These are phyloP conservation scores for Exophiala sideris DNA, from an alignment of 2,329 filamentous ascomycete species.

Conservation along the genomic window DNA sequence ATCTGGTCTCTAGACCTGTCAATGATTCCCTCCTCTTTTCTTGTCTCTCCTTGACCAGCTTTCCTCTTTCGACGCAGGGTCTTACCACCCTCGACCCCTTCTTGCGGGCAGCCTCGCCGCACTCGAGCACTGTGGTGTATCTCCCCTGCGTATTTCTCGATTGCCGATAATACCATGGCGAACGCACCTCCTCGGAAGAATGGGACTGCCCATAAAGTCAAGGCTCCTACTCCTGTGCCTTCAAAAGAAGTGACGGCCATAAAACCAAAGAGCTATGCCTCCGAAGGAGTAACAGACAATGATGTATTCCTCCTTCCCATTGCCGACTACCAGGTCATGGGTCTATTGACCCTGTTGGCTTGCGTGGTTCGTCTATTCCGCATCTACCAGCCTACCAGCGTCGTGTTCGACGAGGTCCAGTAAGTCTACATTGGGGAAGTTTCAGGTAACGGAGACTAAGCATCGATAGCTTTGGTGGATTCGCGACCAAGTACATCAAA, in stretches of 20 bases:
- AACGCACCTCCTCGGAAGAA: slow-evolving; percentile 10
- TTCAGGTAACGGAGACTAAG: slow-evolving; percentile 2
- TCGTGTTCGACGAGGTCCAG: slow-evolving; percentile 99
- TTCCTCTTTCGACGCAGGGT: slow-evolving; percentile 8
- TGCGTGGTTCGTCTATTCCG: slow-evolving; percentile 82
- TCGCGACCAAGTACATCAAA: slow-evolving; percentile 99
- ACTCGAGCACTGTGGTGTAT: background rate
- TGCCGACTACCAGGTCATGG: slow-evolving; percentile 77
- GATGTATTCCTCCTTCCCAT: slow-evolving; percentile 84
- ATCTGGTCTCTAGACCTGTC: slow-evolving; percentile 33
- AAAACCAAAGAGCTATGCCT: slow-evolving; percentile 42
- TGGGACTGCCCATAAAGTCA: slow-evolving; percentile 9
- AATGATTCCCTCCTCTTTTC: slow-evolving; percentile 33
- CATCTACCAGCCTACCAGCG: slow-evolving; percentile 92
- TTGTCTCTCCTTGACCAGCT: slow-evolving; percentile 34
- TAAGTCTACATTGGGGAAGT: slow-evolving; percentile 50
- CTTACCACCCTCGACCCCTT: background rate
- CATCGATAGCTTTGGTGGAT: slow-evolving; percentile 78
- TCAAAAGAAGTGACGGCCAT: slow-evolving; percentile 29
- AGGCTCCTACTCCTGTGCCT: slow-evolving; percentile 1
- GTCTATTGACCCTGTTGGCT: slow-evolving; percentile 69
- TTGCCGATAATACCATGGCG: slow-evolving; percentile 9
- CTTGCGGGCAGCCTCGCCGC: background rate
- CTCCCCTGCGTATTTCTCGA: background rate
- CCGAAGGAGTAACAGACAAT: slow-evolving; percentile 68